phyloP scores from a whole-genome alignment of 164 flowering plant species.

The Aristolochia contorta region DNA sequence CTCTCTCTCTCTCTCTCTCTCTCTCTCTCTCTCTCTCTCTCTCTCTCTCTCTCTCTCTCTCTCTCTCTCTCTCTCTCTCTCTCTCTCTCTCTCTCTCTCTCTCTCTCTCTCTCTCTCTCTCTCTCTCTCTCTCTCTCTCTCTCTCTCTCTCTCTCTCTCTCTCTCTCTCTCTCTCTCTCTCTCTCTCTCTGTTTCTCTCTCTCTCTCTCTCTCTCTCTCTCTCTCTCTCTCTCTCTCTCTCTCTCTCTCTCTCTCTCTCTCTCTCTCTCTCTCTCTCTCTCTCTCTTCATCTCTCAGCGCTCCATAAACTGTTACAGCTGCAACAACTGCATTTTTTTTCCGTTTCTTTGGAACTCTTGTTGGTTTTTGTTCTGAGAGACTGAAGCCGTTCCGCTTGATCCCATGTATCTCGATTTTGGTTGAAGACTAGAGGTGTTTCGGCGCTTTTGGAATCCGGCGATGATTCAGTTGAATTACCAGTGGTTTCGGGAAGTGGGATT shows the following conservation, averaged over 20 bases:
- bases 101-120: neutral
- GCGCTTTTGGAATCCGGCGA: conserved; percentile 16
- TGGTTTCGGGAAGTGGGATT: conserved; percentile 11
- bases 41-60: neutral
- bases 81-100: neutral
- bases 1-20: neutral
- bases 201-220: neutral
- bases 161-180: no score
- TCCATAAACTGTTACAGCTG: neutral
- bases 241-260: neutral
- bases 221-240: neutral
- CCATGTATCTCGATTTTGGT: conserved; percentile 4
- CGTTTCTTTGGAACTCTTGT: neutral
- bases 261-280: neutral
- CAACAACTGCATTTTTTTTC: no score
- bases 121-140: neutral
- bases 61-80: neutral
- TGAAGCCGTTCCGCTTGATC: neutral
- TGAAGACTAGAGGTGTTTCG: neutral
- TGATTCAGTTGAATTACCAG: conserved; percentile 15
- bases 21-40: neutral
- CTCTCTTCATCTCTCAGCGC: neutral
- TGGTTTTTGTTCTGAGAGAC: neutral
- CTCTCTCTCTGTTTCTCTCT: no score
- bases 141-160: neutral